Evolutionary conservation across 345 rosid genomes (phyloP).

Genomic region (Populus ilicifolia): DNA sequence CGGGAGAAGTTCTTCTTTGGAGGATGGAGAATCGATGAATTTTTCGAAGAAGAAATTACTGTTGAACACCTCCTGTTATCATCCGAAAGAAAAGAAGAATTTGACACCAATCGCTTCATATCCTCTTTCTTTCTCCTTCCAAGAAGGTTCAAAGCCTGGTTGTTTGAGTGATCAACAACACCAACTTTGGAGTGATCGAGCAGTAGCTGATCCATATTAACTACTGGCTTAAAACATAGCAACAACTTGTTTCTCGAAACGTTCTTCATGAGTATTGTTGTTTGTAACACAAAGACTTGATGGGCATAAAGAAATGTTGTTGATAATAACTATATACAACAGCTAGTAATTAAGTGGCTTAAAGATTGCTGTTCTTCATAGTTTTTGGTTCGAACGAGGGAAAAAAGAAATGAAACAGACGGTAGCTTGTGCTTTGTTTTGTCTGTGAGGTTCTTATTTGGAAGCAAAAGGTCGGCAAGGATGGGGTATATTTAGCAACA

Average conservation of each 20-base stretch:
- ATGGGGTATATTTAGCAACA: background rate
- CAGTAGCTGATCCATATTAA: constrained; percentile 26
- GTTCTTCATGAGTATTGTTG: constrained; percentile 16
- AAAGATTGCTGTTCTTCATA: too few species aligned
- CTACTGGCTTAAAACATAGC: constrained; percentile 46
- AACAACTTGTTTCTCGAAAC: constrained; percentile 37
- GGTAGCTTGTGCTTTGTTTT: too few species aligned
- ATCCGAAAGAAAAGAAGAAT: background rate
- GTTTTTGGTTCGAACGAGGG: background rate
- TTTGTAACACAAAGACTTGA: background rate
- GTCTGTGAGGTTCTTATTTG: background rate
- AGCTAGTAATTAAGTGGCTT: background rate
- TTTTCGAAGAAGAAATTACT: background rate
- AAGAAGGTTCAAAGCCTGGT: background rate
- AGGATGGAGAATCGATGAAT: constrained; percentile 11
- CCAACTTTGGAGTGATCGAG: constrained; percentile 15
- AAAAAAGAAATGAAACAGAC: background rate
- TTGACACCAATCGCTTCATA: background rate
- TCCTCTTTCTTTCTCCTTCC: background rate
- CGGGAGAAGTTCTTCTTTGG: constrained; percentile 28
- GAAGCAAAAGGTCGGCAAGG: background rate
- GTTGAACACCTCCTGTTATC: background rate
- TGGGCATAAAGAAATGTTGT: background rate
- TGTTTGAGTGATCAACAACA: background rate
- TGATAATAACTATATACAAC: background rate